Conservation (phyloP, 2,329 filamentous ascomycete genomes). For the Penicillium sclerotiorum region DNA sequence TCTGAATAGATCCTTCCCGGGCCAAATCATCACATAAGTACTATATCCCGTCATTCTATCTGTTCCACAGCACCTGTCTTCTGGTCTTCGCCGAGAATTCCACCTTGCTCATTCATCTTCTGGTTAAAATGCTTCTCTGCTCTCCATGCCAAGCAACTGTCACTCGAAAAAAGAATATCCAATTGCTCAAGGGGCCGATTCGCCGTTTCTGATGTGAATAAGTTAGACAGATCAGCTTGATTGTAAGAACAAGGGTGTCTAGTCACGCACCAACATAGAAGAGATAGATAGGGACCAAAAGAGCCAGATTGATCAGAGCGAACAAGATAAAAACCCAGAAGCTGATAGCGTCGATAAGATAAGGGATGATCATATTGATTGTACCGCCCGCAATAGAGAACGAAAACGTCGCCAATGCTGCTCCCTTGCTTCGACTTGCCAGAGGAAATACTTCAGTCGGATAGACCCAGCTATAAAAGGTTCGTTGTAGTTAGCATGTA, state of each 20-base stretch:
- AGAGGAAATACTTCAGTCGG: not conserved
- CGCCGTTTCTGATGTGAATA: not conserved
- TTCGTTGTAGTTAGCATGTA: no score
- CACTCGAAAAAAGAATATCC: not conserved
- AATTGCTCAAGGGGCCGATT: not conserved
- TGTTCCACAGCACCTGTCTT: slow-evolving; percentile 8
- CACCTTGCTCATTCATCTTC: slow-evolving; percentile 12
- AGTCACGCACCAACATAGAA: not conserved
- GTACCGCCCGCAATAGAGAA: slow-evolving; percentile 1
- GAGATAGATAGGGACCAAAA: not conserved
- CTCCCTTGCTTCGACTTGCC: not conserved
- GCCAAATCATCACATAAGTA: no score
- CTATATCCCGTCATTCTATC: slow-evolving; percentile 11
- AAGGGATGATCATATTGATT: slow-evolving; percentile 2
- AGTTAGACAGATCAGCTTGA: not conserved
- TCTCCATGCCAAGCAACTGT: not conserved
- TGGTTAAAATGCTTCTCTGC: slow-evolving; percentile 24
- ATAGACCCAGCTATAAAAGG: slow-evolving; percentile 1
- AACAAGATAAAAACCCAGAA: slow-evolving; percentile 3
- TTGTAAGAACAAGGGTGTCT: not conserved
- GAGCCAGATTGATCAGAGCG: not conserved
- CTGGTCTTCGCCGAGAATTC: slow-evolving; percentile 3
- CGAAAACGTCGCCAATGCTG: not conserved
- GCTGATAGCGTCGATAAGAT: slow-evolving; percentile 1
- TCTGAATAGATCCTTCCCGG: no score